Conservation (phyloP, 75 land plant species). For the Pseudotsuga menziesii region DNA sequence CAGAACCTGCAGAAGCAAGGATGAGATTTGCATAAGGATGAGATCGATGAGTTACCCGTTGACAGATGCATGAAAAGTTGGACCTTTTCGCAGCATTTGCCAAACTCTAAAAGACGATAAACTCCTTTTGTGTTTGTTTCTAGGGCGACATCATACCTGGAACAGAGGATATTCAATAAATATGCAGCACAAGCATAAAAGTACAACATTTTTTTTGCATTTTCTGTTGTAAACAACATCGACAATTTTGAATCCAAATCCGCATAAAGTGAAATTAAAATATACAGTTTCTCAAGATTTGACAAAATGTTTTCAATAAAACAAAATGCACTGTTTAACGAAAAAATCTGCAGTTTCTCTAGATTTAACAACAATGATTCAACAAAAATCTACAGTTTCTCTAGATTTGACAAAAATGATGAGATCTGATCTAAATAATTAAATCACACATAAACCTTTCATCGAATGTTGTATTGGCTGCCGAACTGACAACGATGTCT, state of each 20-base stretch:
- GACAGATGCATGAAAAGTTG: conserved; percentile 87
- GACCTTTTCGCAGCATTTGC: conserved; percentile 57
- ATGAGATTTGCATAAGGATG: background rate
- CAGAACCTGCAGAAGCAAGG: background rate
- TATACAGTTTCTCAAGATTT: background rate
- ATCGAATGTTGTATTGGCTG: conserved; percentile 41
- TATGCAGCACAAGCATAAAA: too few relatives aligned
- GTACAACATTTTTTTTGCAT: too few relatives aligned
- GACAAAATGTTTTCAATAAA: background rate
- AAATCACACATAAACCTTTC: conserved; percentile 19
- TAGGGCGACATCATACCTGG: conserved; percentile 80
- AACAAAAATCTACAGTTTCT: background rate
- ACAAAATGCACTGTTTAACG: too few relatives aligned
- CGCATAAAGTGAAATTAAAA: background rate
- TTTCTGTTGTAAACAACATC: too few relatives aligned
- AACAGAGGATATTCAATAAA: background rate
- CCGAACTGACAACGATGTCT: conserved; percentile 39
- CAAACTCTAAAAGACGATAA: conserved; percentile 53
- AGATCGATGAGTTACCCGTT: conserved; percentile 47
- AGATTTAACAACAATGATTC: background rate
- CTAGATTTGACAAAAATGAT: background rate
- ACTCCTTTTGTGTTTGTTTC: conserved; percentile 86
- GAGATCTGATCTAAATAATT: background rate
- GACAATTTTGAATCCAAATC: too few relatives aligned
- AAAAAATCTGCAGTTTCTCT: background rate